Evolutionary conservation across 1,284 basidiomycete genomes (phyloP).

Genomic region (Cutaneotrichosporon curvatum): DNA sequence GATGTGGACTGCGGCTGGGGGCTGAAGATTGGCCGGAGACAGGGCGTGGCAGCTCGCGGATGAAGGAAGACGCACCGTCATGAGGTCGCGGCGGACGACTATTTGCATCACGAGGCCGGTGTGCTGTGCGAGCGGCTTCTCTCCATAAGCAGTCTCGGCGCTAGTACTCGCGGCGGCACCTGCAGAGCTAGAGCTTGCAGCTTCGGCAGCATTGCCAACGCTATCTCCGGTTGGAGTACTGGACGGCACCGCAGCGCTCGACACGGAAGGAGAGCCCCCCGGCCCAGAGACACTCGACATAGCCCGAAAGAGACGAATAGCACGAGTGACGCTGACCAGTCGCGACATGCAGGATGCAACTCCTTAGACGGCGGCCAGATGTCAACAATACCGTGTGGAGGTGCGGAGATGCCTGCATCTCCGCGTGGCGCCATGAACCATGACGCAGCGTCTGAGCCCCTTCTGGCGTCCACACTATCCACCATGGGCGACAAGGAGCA

Average conservation of each 20-base stretch:
- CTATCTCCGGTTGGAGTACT: too few relatives aligned
- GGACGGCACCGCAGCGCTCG: background rate
- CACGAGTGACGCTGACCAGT: too few relatives aligned
- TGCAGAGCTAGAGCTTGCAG: too few relatives aligned
- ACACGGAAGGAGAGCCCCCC: too few relatives aligned
- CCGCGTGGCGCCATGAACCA: background rate
- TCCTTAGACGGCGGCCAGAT: background rate
- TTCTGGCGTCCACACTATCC: background rate
- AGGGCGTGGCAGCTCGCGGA: too few relatives aligned
- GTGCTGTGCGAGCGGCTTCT: constrained; percentile 13
- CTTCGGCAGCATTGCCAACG: too few relatives aligned
- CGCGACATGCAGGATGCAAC: too few relatives aligned
- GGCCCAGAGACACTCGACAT: too few relatives aligned
- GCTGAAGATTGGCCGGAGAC: too few relatives aligned
- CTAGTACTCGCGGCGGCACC: background rate
- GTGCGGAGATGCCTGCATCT: background rate
- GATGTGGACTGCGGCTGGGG: too few relatives aligned
- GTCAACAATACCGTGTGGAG: background rate
- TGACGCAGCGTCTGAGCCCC: background rate
- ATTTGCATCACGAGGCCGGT: constrained; percentile 46
- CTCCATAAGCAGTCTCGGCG: background rate
- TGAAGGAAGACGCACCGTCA: constrained; percentile 27
- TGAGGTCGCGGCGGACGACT: constrained; percentile 40
- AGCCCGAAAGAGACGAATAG: too few relatives aligned
- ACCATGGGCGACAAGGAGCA: constrained; percentile 61